phyloP scores from a whole-genome alignment of 2,329 filamentous ascomycete species.

The Microsporum audouinii region DNA sequence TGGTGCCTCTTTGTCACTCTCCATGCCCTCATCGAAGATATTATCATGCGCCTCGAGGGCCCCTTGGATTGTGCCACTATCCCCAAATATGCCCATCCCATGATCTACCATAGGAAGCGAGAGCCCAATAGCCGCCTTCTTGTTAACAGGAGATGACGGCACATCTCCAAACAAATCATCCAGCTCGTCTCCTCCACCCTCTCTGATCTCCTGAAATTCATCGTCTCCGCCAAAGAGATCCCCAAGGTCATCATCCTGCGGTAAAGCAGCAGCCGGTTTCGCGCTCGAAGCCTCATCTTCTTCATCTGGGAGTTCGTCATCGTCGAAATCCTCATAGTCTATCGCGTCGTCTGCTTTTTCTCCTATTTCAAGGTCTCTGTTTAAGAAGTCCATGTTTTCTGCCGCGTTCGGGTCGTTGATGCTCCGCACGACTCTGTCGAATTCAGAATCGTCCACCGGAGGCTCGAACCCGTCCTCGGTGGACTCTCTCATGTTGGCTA shows the following conservation, averaged over 20 bases:
- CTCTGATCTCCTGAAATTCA: constrained; percentile 11
- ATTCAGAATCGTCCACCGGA: constrained; percentile 27
- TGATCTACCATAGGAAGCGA: not conserved
- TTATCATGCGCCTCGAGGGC: not conserved
- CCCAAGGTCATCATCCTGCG: constrained; percentile 27
- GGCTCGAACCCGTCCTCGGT: not conserved
- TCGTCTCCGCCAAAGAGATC: constrained; percentile 7
- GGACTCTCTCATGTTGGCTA: not conserved
- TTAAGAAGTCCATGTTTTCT: constrained; percentile 28
- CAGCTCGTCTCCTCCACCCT: constrained; percentile 28
- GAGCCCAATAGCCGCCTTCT: constrained; percentile 17
- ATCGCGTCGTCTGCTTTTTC: constrained; percentile 88
- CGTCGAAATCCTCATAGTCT: constrained; percentile 82
- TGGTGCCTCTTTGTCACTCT: constrained; percentile 19
- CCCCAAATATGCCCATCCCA: not conserved
- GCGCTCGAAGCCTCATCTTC: constrained; percentile 21
- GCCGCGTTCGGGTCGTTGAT: constrained; percentile 26
- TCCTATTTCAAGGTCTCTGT: constrained; percentile 34
- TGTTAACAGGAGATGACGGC: constrained; percentile 26
- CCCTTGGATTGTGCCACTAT: not conserved
- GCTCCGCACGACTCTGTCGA: constrained; percentile 33
- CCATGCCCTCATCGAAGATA: constrained; percentile 3
- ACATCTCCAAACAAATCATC: constrained; percentile 41
- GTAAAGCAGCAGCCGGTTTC: constrained; percentile 27
- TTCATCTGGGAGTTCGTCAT: constrained; percentile 80